Conservation (phyloP, 2,329 filamentous ascomycete species). For the Aquanectria penicillioides region DNA sequence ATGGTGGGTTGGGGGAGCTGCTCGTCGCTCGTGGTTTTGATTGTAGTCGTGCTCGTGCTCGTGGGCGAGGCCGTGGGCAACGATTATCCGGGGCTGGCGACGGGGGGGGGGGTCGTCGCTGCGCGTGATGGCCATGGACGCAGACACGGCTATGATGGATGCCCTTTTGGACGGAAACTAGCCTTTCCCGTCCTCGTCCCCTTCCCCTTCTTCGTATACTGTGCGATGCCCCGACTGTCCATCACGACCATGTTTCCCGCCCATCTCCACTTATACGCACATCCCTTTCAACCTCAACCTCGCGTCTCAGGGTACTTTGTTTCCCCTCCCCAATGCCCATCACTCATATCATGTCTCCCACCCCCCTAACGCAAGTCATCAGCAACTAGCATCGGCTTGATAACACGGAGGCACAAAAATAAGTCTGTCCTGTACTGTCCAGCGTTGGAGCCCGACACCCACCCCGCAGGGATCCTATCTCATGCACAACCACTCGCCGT, state of each 20-base stretch:
- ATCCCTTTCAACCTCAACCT: background rate
- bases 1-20: conserved; percentile 39
- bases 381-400: background rate
- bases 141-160: background rate
- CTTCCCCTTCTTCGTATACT: background rate
- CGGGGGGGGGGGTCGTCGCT: too few relatives aligned
- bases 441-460: conserved; percentile 24
- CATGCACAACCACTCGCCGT: conserved; percentile 27
- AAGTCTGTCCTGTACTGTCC: background rate
- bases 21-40: too few relatives aligned
- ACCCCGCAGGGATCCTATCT: conserved; percentile 35
- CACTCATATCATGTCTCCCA: background rate
- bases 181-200: too few relatives aligned
- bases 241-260: background rate
- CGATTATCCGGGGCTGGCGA: too few relatives aligned
- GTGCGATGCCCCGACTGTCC: background rate
- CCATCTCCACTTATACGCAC: background rate
- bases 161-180: conserved; percentile 1
- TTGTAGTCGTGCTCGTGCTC: background rate
- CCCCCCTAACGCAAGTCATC: conserved; percentile 1
- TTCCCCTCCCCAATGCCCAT: background rate
- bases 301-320: background rate
- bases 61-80: background rate
- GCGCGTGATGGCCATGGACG: too few relatives aligned
- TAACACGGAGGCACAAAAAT: background rate